Base-by-base conservation (phyloP, 345 rosid species). In the Populus deltoides region DNA sequence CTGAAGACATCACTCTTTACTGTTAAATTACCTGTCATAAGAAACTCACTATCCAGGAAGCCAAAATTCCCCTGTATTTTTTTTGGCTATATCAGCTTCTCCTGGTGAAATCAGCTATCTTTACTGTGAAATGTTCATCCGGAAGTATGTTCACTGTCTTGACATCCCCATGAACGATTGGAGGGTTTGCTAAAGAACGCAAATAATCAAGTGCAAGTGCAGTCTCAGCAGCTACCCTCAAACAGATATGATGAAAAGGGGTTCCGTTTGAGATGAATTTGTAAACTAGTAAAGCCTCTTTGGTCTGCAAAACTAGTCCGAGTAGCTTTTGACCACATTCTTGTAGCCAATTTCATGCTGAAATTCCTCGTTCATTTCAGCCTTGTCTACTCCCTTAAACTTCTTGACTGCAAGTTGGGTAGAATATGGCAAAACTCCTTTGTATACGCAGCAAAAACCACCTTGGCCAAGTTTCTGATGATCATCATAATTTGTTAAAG, bases 361-460 rank as follows among this genome's bases (percentile, higher is more conserved):
- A 62, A 66, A 74, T 43, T 79, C 78, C 2, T 43, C 47, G 47
- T 43, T 43, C 47, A 43, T 43, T 43, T 43, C 16, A 43, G 4
- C 47, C 68, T 70, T 75, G 13, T 75, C 66, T 63, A 25, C 36
- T 22, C 49, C 66, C 22, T 75, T 68, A 38, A 78, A 77, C 16
- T 72, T 53, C 75, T 53, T 72, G 20, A 74, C 67, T 24, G 77
- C 77, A 38, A 74, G 35, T n/a, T 11, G 12, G 39, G 68, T 62
- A 8, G 70, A 36, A 38, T 76, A 72, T 0, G 75, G 22, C 11
- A 80, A 31, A 31, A 63, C 41, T 5, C 79, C 83, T 70, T 51
- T 78, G 62, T 84, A 81, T 15, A 84, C 84, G 38, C 43, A 81
- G 25, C 80, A 80, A 68, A 72, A 83, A 12, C 86, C 86, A 1